Conservation (phyloP, 2,329 filamentous ascomycete genomes). For the Fusarium sterilihyphosum region DNA sequence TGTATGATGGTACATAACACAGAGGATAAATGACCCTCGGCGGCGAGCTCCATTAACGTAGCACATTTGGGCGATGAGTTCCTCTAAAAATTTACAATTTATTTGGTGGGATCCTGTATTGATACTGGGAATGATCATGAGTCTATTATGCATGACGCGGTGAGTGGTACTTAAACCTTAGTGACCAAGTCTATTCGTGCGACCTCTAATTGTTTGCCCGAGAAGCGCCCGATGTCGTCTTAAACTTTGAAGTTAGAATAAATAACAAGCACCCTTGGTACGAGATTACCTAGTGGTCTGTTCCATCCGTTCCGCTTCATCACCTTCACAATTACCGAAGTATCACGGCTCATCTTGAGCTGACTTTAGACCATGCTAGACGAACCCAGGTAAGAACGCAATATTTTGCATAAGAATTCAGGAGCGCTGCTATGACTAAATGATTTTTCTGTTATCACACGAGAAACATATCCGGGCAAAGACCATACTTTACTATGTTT, state of each 20-base stretch:
- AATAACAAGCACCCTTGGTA: background rate
- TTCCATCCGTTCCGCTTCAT: background rate
- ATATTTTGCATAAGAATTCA: rapidly evolving
- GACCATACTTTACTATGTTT: rapidly evolving
- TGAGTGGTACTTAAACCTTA: background rate
- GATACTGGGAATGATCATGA: too few relatives aligned
- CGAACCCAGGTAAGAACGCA: too few relatives aligned
- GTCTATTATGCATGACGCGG: too few relatives aligned
- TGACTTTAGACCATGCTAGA: background rate
- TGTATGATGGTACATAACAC: background rate
- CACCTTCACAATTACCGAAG: background rate
- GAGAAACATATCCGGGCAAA: background rate
- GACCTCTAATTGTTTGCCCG: background rate
- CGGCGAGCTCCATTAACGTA: background rate
- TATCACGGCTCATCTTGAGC: too few relatives aligned
- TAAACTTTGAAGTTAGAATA: background rate
- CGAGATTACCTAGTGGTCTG: background rate
- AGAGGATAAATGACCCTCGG: background rate
- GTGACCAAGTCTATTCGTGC: background rate
- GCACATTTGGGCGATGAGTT: background rate
- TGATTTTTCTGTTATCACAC: background rate
- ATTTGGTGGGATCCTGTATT: background rate
- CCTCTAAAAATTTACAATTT: background rate
- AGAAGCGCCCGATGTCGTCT: background rate
- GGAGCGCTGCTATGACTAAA: too few relatives aligned